Conservation (phyloP, 2,329 filamentous ascomycete genomes). For the Pyricularia sp. region DNA sequence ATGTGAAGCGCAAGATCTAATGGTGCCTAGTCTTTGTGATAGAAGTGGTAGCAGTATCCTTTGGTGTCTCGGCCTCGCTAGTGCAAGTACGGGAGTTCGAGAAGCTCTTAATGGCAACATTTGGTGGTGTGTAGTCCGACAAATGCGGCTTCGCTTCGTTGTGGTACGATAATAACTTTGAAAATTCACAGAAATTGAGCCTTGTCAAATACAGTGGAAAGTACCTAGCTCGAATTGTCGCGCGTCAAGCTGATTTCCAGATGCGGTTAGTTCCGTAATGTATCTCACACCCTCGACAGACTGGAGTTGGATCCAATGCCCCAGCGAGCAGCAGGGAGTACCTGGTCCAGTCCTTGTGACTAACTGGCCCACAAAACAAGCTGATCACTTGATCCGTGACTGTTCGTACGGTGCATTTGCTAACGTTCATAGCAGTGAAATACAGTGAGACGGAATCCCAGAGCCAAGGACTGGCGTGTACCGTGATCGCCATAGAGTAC, state of each 20-base stretch:
- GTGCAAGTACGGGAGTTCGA: not conserved
- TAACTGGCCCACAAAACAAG: not conserved
- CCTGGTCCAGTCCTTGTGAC: constrained; percentile 1
- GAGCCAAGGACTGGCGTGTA: not conserved
- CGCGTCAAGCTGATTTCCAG: constrained; percentile 5
- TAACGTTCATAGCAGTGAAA: not conserved
- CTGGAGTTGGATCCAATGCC: not conserved
- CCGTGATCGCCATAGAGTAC: not conserved
- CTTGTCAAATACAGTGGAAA: not conserved
- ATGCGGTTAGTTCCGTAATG: constrained; percentile 3
- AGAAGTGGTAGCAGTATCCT: not conserved
- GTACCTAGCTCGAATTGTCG: not conserved
- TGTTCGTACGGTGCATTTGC: constrained; percentile 1
- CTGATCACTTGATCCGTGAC: constrained; percentile 1
- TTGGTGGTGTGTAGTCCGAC: not conserved
- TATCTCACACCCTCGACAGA: not conserved
- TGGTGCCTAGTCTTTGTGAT: not conserved
- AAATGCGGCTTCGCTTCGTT: not conserved
- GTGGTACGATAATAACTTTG: not conserved
- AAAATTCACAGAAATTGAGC: not conserved
- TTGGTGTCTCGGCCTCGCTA: not conserved
- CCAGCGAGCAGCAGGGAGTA: not conserved
- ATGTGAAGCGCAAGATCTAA: constrained; percentile 20
- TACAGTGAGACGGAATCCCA: not conserved
- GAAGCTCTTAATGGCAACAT: not conserved